A percentile compares a stretch with the other conserved stretches of the same genome.
phyloP scores from a whole-genome alignment of 768 basidiomycete genomes.

The Pleurotus eryngii region DNA sequence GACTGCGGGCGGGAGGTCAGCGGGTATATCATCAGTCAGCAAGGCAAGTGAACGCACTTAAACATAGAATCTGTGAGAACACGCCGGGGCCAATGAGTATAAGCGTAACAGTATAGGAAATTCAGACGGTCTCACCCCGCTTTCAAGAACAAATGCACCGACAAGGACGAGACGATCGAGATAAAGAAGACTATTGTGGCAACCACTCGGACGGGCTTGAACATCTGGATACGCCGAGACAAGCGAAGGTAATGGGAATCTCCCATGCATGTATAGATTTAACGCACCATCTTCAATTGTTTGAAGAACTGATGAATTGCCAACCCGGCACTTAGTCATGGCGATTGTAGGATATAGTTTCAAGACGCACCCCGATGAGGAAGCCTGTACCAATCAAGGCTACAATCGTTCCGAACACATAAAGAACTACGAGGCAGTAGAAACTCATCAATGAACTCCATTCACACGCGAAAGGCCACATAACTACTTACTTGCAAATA shows the following conservation, averaged over 20 bases:
- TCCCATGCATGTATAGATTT: not conserved
- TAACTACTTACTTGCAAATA: slow-evolving; percentile 68
- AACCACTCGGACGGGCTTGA: slow-evolving; percentile 85
- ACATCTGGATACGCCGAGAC: slow-evolving; percentile 59
- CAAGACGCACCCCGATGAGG: slow-evolving; percentile 72
- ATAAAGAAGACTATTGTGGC: slow-evolving; percentile 78
- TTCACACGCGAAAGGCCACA: not conserved
- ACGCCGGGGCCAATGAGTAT: slow-evolving; percentile 62
- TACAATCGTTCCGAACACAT: slow-evolving; percentile 76
- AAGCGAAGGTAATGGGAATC: not conserved
- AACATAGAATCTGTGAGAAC: slow-evolving; percentile 53
- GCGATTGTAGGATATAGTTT: no score
- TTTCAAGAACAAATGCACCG: slow-evolving; percentile 74
- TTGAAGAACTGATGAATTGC: slow-evolving; percentile 54
- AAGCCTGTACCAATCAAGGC: slow-evolving; percentile 89
- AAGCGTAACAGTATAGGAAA: slow-evolving; percentile 73
- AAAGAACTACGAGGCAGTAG: slow-evolving; percentile 54
- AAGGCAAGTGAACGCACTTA: slow-evolving; percentile 44
- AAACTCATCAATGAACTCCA: not conserved
- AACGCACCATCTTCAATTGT: slow-evolving; percentile 74
- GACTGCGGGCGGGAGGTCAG: slow-evolving; percentile 39
- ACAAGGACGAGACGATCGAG: slow-evolving; percentile 81
- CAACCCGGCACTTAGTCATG: no score
- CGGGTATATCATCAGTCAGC: slow-evolving; percentile 6
- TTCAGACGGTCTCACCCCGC: slow-evolving; percentile 46